These are phyloP conservation scores for Globisporangium polare DNA, from an alignment of 352 stramenopile genomes.

Conservation along the genomic window DNA sequence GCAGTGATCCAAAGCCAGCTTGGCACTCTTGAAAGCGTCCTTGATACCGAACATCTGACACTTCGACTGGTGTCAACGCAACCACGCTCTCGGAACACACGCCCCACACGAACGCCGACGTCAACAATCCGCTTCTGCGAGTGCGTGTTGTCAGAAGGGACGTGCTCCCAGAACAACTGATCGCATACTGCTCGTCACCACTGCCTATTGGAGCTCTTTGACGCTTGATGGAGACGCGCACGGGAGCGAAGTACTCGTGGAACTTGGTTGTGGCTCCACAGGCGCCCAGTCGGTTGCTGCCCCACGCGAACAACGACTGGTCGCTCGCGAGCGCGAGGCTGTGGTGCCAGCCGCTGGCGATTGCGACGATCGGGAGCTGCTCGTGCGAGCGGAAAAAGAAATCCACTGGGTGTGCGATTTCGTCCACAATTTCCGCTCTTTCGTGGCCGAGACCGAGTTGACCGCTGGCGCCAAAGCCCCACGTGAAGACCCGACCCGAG, in stretches of 20 bases:
- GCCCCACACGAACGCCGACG: slow-evolving; percentile 22
- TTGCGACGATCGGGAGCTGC: slow-evolving; percentile 13
- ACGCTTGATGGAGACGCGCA: slow-evolving; percentile 22
- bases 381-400: slow-evolving; percentile 27
- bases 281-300: slow-evolving; percentile 31
- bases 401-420: slow-evolving; percentile 18
- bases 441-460: slow-evolving; percentile 33
- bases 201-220: background rate
- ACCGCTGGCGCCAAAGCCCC: slow-evolving; percentile 25
- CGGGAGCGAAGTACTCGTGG: slow-evolving; percentile 35
- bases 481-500: slow-evolving; percentile 29
- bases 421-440: slow-evolving; percentile 8
- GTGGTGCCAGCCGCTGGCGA: slow-evolving; percentile 37
- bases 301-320: slow-evolving; percentile 29
- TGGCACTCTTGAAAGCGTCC: background rate
- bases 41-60: slow-evolving; percentile 2
- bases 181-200: background rate
- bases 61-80: slow-evolving; percentile 7
- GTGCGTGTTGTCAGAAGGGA: slow-evolving; percentile 13
- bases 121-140: slow-evolving; percentile 1
- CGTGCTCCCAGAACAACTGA: slow-evolving; percentile 24
- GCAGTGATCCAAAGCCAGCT: slow-evolving; percentile 5
- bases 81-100: slow-evolving; percentile 10
- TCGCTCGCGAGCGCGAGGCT: slow-evolving; percentile 24
- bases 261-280: slow-evolving; percentile 44